Percentiles rank a stretch among this genome's conserved stretches.
Conservation (phyloP, 2,329 filamentous ascomycete species). For the Pseudonectria buxi region DNA sequence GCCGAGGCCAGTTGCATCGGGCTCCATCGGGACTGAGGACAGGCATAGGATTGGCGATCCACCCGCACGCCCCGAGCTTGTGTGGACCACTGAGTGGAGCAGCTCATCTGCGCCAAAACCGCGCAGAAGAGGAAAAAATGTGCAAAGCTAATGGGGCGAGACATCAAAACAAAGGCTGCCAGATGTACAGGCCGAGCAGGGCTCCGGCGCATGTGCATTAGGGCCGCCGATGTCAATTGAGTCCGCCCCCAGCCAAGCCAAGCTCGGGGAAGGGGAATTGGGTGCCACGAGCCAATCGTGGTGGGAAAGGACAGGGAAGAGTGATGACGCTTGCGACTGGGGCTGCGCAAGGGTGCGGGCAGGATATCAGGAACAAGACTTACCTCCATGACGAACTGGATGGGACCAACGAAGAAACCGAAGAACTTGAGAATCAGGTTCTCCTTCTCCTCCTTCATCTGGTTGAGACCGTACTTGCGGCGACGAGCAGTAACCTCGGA, state of each 20-base stretch:
- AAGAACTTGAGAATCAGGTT: conserved; percentile 78
- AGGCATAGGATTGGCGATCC: conserved; percentile 21
- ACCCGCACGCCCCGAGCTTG: conserved; percentile 21
- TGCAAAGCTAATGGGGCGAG: conserved; percentile 12
- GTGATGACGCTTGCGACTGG: no score
- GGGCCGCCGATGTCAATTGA: no score
- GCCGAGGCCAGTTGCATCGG: conserved; percentile 19
- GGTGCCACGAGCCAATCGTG: conserved; percentile 1
- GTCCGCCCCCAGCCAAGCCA: no score
- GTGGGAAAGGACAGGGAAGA: neutral
- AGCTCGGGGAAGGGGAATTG: neutral
- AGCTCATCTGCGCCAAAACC: conserved; percentile 25
- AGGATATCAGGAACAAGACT: conserved; percentile 21
- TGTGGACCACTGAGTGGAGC: conserved; percentile 23
- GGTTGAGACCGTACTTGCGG: conserved; percentile 75
- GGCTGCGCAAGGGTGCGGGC: neutral
- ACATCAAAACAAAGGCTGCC: conserved; percentile 10
- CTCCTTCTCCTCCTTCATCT: conserved; percentile 88
- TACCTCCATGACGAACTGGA: conserved; percentile 92
- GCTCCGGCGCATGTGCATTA: no score
- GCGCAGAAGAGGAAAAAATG: conserved; percentile 14
- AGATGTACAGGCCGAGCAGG: no score
- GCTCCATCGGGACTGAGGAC: conserved; percentile 18
- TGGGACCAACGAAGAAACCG: conserved; percentile 78
- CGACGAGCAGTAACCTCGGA: conserved; percentile 57